A percentile compares a stretch with the other conserved stretches of the same genome.
Evolutionary conservation across 345 rosid genomes (phyloP).

Genomic region (Hibiscus mutabilis): DNA sequence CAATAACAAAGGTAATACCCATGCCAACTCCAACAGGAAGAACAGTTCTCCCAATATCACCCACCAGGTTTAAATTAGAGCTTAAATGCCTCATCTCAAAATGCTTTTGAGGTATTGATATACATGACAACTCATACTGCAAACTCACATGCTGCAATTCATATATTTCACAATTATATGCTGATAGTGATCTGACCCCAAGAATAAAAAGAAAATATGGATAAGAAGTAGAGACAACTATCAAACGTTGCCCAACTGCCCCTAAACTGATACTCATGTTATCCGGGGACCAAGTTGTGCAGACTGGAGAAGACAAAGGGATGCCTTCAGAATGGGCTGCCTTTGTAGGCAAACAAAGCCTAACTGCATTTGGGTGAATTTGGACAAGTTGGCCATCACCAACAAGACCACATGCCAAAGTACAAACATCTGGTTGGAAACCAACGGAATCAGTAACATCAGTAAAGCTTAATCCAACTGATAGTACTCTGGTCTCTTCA

Average conservation of each 20-base stretch:
- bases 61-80: slow-evolving; percentile 23
- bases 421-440: slow-evolving; percentile 85
- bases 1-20: slow-evolving; percentile 68
- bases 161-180: slow-evolving; percentile 55
- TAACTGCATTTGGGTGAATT: slow-evolving; percentile 76
- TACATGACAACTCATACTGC: slow-evolving; percentile 84
- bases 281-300: slow-evolving; percentile 73
- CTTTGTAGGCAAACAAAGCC: slow-evolving; percentile 81
- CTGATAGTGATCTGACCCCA: slow-evolving; percentile 56
- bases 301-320: slow-evolving; percentile 62
- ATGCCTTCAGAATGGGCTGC: slow-evolving; percentile 81
- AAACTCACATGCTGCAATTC: slow-evolving; percentile 71
- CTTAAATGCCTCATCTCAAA: slow-evolving; percentile 36
- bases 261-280: slow-evolving; percentile 82
- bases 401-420: slow-evolving; percentile 90
- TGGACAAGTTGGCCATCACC: slow-evolving; percentile 80
- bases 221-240: slow-evolving; percentile 84
- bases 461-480: slow-evolving; percentile 88
- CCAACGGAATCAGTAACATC: slow-evolving; percentile 97
- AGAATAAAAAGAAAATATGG: slow-evolving; percentile 78
- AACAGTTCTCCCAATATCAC: slow-evolving; percentile 23
- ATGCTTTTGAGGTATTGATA: slow-evolving; percentile 62
- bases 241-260: slow-evolving; percentile 68
- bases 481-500: slow-evolving; percentile 91
- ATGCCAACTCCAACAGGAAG: slow-evolving; percentile 60